Base-by-base conservation (phyloP, 208 protist genomes). In the Trypanosoma vivax region DNA sequence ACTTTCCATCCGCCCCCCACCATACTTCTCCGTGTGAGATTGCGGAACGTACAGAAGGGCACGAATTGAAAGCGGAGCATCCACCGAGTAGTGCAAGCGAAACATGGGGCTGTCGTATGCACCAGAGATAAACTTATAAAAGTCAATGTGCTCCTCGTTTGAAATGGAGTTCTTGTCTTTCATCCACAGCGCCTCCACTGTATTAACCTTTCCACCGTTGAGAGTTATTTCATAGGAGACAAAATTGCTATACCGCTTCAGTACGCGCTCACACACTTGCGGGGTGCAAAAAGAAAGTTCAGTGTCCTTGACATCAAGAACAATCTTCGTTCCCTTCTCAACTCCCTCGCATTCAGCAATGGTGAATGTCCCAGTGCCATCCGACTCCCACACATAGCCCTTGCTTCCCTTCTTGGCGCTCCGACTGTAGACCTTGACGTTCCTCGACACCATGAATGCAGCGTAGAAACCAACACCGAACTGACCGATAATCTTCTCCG, bases 391-490 rank as follows among this genome's bases (percentile, higher is more conserved):
- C 24, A 92, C 46, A 65, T 97, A 97, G n/a, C 92, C 95, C 53
- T 94, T 88, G 50, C 68, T 68, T 18, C 67, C 89, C 43, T 90
- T 83, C 50, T 90, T 84, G 46, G 78, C 79, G 42, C 76, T 94
- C 39, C 88, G 73, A 10, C 88, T 89, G 77, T 93, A 97, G 6
- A 98, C 92, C 33, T 76, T 89, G 13, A 98, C 92, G 21, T 78
- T 70, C 45, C 97, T 89, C n/a, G 94, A 85, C 16, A 99, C 96
- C 94, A 99, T 98, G 68, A 98, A 99, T 46, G 75, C 81, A 0
- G 88, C 82, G 65, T 98, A 98, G 73, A 99, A 99, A 54, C 97
- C 96, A 31, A 98, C 96, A 67, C 97, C 97, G 69, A 98, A 98
- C 83, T 98, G 96, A 53, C 96, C 90, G 58, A 96, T 96, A 46